These are phyloP conservation scores for Cercospora sp. DNA, from an alignment of 2,329 filamentous ascomycete species.

Conservation along the genomic window DNA sequence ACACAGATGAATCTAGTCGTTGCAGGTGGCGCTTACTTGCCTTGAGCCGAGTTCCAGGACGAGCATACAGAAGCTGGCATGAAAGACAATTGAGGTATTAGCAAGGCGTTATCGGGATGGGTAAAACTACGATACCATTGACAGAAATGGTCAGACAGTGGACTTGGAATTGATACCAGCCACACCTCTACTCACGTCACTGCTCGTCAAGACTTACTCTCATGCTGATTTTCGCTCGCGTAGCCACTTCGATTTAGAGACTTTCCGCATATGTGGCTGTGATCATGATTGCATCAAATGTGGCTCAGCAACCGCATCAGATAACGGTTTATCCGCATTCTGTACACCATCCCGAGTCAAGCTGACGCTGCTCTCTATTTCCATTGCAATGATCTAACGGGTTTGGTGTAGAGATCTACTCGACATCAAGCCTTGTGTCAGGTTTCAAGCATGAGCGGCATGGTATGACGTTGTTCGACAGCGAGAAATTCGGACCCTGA, in stretches of 20 bases:
- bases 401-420: constrained; percentile 1
- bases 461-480: not conserved
- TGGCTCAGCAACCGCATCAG: constrained; percentile 3
- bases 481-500: constrained; percentile 3
- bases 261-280: not conserved
- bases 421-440: not conserved
- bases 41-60: constrained; percentile 33
- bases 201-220: not conserved
- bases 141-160: constrained; percentile 4
- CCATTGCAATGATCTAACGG: not conserved
- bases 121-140: constrained; percentile 16
- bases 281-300: not conserved
- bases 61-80: not conserved
- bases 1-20: constrained; percentile 94
- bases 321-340: not conserved
- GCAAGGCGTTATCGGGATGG: constrained; percentile 24
- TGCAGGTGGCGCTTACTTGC: constrained; percentile 72
- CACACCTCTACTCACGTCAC: not conserved
- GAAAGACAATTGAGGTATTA: constrained; percentile 13
- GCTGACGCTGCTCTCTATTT: not conserved
- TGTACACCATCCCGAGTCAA: not conserved
- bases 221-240: not conserved
- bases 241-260: not conserved
- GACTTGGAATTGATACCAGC: not conserved
- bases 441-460: not conserved